Base-by-base conservation (phyloP, 257 asterid species). In the Nyctanthes arbortristis region DNA sequence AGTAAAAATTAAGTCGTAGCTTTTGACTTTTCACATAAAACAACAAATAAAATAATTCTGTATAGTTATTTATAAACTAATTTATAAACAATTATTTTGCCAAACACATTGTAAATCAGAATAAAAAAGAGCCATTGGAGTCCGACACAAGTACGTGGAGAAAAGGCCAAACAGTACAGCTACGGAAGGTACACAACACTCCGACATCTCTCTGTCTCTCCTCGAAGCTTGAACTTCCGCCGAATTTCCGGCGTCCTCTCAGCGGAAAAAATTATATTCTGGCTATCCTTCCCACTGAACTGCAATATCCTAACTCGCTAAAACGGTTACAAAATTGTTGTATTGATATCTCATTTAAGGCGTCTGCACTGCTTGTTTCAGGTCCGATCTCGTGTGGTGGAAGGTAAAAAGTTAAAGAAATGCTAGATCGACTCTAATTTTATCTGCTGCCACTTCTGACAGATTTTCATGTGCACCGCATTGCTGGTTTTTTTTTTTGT, bases 121-220 rank as follows among this genome's bases (percentile, higher is more conserved):
- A 81, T 72, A 78, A 79, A 84, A 81, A 68, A 83, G 80, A 18
- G 75, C 79, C 70, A 73, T 79, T 83, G 76, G 77, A 83, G 87
- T 86, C 87, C 89, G 85, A 82, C 83, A 70, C 60, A 66, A 70
- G 88, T 82, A 87, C 87, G 89, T 88, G 84, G 72, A 79, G 75
- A 65, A 63, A 69, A 69, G 5, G 67, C 73, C n/a, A 66, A 29
- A 52, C 58, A 24, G 68, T 52, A 37, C 78, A 61, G 30, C 47
- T 28, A 28, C 34, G 22, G 31, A 49, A 43, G n/a, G n/a, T n/a
- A n/a, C 61, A 40, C 25, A 37, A 29, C 9, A 77, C 68, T 59
- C 30, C 45, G 62, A 11, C 43, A 77, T 68, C 56, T 63, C 60
- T 32, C 37, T 63, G n/a, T n/a, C n/a, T n/a, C n/a, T n/a, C n/a